Conservation (phyloP, 2,329 filamentous ascomycete species). For the Colletotrichum sp. region DNA sequence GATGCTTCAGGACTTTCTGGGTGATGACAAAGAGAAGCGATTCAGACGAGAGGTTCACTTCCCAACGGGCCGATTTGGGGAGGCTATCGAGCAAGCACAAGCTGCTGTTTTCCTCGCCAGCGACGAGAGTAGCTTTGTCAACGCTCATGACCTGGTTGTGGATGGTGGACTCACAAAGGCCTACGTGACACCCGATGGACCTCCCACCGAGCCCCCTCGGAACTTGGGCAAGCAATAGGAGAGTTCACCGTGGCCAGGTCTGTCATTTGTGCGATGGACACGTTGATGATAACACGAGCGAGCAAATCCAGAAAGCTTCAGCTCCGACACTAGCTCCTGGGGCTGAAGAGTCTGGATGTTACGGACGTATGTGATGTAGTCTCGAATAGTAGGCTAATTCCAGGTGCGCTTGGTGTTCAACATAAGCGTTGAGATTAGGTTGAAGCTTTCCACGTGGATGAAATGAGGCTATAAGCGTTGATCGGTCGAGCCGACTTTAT, state of each 20-base stretch:
- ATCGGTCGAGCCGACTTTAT: neutral
- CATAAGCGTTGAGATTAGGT: neutral
- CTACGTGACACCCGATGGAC: slow-evolving; percentile 75
- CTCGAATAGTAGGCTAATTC: neutral
- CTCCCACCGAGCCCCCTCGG: slow-evolving; percentile 34
- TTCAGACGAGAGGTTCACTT: slow-evolving; percentile 87
- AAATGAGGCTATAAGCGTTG: neutral
- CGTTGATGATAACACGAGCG: neutral
- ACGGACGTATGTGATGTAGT: neutral
- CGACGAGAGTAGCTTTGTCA: slow-evolving; percentile 89
- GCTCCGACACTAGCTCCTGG: neutral
- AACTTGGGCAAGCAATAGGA: neutral
- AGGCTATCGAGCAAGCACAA: slow-evolving; percentile 90
- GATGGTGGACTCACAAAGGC: slow-evolving; percentile 96
- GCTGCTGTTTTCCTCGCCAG: slow-evolving; percentile 87
- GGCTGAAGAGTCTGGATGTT: neutral
- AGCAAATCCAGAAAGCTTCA: neutral
- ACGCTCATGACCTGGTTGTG: slow-evolving; percentile 90
- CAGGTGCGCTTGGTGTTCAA: neutral
- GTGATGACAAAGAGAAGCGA: slow-evolving; percentile 83
- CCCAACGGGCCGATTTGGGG: slow-evolving; percentile 85
- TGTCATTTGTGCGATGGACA: neutral
- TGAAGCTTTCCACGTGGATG: neutral
- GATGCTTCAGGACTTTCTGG: slow-evolving; percentile 90
- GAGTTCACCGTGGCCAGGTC: rapidly evolving